Percentiles rank a stretch among this genome's conserved stretches.
phyloP scores from a whole-genome alignment of 2,329 filamentous ascomycete species.

The Coniochaeta sp. region DNA sequence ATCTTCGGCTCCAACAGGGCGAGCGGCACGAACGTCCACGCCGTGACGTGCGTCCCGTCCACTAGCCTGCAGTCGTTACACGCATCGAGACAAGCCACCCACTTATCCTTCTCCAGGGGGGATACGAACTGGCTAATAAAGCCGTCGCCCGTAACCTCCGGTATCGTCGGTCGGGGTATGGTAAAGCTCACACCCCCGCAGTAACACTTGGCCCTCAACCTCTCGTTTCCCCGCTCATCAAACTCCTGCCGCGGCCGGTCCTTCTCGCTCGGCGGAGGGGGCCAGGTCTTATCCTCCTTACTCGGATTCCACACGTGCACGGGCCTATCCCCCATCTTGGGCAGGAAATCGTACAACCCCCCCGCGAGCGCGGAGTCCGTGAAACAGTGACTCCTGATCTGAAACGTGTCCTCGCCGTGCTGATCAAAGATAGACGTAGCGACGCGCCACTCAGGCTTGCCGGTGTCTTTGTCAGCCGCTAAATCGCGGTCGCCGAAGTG shows the following conservation, averaged over 20 bases:
- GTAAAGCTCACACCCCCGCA: conserved; percentile 42
- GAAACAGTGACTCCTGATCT: conserved; percentile 27
- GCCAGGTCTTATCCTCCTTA: conserved; percentile 13
- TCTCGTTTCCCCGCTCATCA: conserved; percentile 27
- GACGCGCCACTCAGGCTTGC: conserved; percentile 27
- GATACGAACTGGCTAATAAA: conserved; percentile 27
- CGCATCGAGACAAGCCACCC: conserved; percentile 32
- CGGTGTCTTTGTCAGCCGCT: conserved; percentile 6
- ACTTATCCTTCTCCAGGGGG: conserved; percentile 30
- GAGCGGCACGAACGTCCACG: conserved; percentile 36
- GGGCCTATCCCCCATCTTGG: conserved; percentile 20
- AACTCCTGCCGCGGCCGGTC: conserved; percentile 17
- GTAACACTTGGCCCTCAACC: conserved; percentile 35
- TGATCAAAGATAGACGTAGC: conserved; percentile 31
- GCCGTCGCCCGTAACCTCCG: conserved; percentile 19
- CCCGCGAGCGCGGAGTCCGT: conserved; percentile 27
- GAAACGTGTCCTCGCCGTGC: conserved; percentile 27
- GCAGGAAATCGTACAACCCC: conserved; percentile 29
- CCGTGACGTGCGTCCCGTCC: conserved; percentile 32
- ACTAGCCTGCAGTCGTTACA: conserved; percentile 37
- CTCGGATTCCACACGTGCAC: conserved; percentile 29
- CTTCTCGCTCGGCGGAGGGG: conserved; percentile 4
- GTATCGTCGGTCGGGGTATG: conserved; percentile 29
- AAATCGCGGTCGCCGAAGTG: conserved; percentile 32
- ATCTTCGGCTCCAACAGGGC: conserved; percentile 28